Conservation (phyloP, 1,284 basidiomycete species). For the Lentinus polychrous region DNA sequence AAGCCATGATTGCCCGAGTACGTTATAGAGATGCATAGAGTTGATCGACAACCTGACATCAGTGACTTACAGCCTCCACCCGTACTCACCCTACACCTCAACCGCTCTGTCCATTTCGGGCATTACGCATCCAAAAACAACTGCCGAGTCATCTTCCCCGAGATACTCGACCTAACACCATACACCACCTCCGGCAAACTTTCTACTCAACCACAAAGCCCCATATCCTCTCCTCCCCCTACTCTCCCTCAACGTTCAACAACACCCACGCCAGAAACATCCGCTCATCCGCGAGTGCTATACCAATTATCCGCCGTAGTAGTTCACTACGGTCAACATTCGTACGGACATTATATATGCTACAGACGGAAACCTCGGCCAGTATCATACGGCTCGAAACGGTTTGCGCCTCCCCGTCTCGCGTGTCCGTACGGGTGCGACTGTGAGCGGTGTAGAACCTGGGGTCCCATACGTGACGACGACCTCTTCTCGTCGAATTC, state of each 20-base stretch:
- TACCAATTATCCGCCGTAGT: conserved; percentile 81
- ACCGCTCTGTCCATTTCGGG: conserved; percentile 77
- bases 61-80: conserved; percentile 59
- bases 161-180: conserved; percentile 79
- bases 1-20: conserved; percentile 82
- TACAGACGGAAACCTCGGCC: conserved; percentile 74
- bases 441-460: conserved; percentile 34
- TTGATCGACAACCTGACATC: conserved; percentile 14
- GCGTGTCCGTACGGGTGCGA: conserved; percentile 40
- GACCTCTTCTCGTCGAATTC: conserved; percentile 10
- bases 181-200: conserved; percentile 75
- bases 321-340: conserved; percentile 85
- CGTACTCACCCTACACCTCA: conserved; percentile 80
- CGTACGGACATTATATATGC: conserved; percentile 88
- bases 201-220: conserved; percentile 56
- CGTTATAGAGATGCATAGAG: conserved; percentile 25
- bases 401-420: conserved; percentile 40
- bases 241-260: conserved; percentile 34
- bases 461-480: conserved; percentile 36
- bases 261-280: conserved; percentile 50
- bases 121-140: conserved; percentile 77
- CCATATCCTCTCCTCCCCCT: conserved; percentile 51
- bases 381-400: conserved; percentile 23
- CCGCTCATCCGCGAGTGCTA: conserved; percentile 47
- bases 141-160: conserved; percentile 74